Percentiles rank a stretch among this genome's conserved stretches.
Conservation (phyloP, 2,329 filamentous ascomycete species). For the Sclerotinia subarctica region DNA sequence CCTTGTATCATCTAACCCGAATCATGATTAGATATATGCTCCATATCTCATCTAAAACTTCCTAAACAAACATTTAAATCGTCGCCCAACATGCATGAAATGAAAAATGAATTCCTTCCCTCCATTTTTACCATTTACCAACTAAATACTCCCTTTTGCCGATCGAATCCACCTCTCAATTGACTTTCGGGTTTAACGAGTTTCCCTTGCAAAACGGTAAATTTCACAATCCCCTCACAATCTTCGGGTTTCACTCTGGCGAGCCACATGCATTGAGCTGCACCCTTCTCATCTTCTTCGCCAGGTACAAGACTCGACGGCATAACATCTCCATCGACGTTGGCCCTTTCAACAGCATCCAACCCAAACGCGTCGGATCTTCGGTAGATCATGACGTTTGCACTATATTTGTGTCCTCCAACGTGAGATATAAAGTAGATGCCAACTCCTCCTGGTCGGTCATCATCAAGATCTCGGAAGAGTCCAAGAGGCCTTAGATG, state of each 20-base stretch:
- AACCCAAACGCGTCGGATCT: slow-evolving; percentile 40
- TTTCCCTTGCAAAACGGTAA: slow-evolving; percentile 89
- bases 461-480: slow-evolving; percentile 82
- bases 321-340: slow-evolving; percentile 36
- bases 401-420: slow-evolving; percentile 93
- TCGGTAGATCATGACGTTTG: slow-evolving; percentile 91
- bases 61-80: slow-evolving; percentile 35
- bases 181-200: slow-evolving; percentile 85
- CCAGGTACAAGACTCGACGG: slow-evolving; percentile 33
- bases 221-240: slow-evolving; percentile 87
- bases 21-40: neutral
- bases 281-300: slow-evolving; percentile 49
- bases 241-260: slow-evolving; percentile 82
- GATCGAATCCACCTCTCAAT: slow-evolving; percentile 86
- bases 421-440: slow-evolving; percentile 97
- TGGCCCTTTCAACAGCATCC: slow-evolving; percentile 36
- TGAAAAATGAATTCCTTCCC: neutral
- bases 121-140: slow-evolving; percentile 58
- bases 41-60: slow-evolving; percentile 20
- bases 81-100: slow-evolving; percentile 23
- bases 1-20: slow-evolving; percentile 11
- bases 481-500: slow-evolving; percentile 82
- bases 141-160: slow-evolving; percentile 74
- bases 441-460: slow-evolving; percentile 84
- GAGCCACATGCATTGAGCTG: slow-evolving; percentile 89